These are phyloP conservation scores for Stagonosporopsis chrysanthemi DNA, from an alignment of 2,329 filamentous ascomycete genomes.

Conservation along the genomic window DNA sequence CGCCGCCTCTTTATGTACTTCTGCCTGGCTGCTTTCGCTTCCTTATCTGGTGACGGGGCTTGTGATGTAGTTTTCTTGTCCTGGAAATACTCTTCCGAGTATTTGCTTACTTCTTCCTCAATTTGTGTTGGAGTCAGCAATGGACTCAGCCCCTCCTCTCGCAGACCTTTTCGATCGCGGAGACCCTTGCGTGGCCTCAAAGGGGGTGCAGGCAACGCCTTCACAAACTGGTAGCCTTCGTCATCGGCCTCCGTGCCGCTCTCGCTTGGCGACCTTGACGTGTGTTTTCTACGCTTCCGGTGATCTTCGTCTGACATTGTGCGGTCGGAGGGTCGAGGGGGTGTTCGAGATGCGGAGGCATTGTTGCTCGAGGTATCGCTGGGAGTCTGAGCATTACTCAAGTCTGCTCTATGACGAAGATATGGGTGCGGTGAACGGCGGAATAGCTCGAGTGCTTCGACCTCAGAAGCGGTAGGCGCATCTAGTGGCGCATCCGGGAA, in stretches of 20 bases:
- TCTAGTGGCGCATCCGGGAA: slow-evolving; percentile 29
- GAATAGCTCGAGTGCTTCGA: slow-evolving; percentile 45
- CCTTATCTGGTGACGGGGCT: slow-evolving; percentile 40
- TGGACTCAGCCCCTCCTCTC: slow-evolving; percentile 48
- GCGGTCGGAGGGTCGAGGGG: slow-evolving; percentile 24
- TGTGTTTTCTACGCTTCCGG: slow-evolving; percentile 37
- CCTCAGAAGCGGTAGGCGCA: slow-evolving; percentile 29
- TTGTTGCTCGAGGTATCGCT: slow-evolving; percentile 28
- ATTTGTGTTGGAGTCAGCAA: slow-evolving; percentile 57
- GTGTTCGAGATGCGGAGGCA: slow-evolving; percentile 25
- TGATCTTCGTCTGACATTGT: slow-evolving; percentile 38
- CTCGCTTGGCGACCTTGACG: slow-evolving; percentile 68
- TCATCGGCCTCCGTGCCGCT: slow-evolving; percentile 96
- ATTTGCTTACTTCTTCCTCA: slow-evolving; percentile 55
- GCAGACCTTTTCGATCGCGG: slow-evolving; percentile 58
- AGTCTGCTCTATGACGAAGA: slow-evolving; percentile 41
- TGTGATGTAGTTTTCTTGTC: slow-evolving; percentile 26
- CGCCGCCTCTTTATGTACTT: slow-evolving; percentile 86
- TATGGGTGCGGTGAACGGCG: slow-evolving; percentile 51
- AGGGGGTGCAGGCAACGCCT: slow-evolving; percentile 82
- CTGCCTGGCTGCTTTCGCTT: slow-evolving; percentile 58
- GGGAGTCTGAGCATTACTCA: slow-evolving; percentile 30
- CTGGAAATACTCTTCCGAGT: slow-evolving; percentile 50
- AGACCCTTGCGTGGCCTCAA: slow-evolving; percentile 78
- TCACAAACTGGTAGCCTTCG: slow-evolving; percentile 78